Evolutionary conservation across 2,329 filamentous ascomycete genomes (phyloP), one percentile per base, ranked within the genome.

Genomic region (Spiromastix sp.): DNA sequence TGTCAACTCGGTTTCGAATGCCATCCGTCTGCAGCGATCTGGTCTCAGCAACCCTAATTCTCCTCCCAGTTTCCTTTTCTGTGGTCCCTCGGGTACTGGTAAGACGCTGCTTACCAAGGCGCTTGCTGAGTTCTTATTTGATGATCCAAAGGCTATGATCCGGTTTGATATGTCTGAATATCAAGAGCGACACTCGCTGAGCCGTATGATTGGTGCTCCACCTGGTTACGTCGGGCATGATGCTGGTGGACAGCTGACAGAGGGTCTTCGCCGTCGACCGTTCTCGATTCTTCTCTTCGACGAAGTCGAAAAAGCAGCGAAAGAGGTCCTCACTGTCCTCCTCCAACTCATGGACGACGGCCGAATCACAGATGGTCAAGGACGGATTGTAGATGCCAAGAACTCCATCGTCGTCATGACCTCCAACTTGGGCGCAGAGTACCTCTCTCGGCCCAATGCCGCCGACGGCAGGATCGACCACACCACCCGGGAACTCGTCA

Each of bases 401-500:
- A 98, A 98, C 71, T 96, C 89, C 58, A 96, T 98, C 48, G 89
- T 98, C 28, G 91, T 98, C 62, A 93, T 98, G 86, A 98, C 91
- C 0, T 95, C 86, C 52, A 98, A 98, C 67, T 63, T 98, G 42
- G 91, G 91, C 46, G 91, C 91, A 20, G 91, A 96, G 59, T 93
- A 80, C 59, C 80, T 98, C n/a, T 68, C 83, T 25, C 81, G 86
- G 15, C 81, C 83, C 11, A 78, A 79, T 37, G 74, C 74, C 34
- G 76, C 79, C 34, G 84, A 93, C 49, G 89, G 89, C 50, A 79
- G 70, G 54, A 91, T 98, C 47, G 91, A 98, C 49, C 71, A 78
- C 0, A 79, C 81, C 2, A 95, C 87, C 1, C 74, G 75, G 42
- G 87, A 95, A 55, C 70, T 96, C 43, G 89, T 98, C 52, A 93